Evolutionary conservation across 495 filamentous ascomycete species (phyloP), one percentile per base, ranked within the genome.

Genomic region (Annulohypoxylon maeteangense): DNA sequence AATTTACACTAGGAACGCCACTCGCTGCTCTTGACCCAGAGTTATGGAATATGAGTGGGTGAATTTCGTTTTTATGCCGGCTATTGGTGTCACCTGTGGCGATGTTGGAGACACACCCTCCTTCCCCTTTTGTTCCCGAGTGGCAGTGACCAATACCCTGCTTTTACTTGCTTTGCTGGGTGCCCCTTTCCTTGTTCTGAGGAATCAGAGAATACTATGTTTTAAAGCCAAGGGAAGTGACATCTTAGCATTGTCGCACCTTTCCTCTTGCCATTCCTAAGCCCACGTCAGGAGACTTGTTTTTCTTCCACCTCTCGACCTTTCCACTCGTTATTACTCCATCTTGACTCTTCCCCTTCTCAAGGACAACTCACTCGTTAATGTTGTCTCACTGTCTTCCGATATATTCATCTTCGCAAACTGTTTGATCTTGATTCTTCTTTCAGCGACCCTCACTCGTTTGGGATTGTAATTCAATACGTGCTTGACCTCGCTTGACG

Each of bases 321-420:
- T 38, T 59, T 56, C 55, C 65, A 23, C 67, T 71, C 65, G 50
- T 62, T 69, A 32, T 48, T 63, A 45, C 31, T 51, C 47, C 38
- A 55, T 66, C 45, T 27, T 44, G 31, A 76, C 73, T 75, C 68
- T 51, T 20, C 16, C 20, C 38, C 44, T 36, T 78, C 56, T 75
- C 71, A 66, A 55, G 61, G 65, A 75, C 75, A 77, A 70, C 75
- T 79, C 78, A 78, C 72, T 81, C 79, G 74, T 78, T 83, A 73
- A 75, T 76, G 70, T 69, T 79, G 75, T 47, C 53, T 25, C 38
- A 70, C 76, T 59, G 72, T 78, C 63, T 78, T 77, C 63, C 72
- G 42, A 31, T 72, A 57, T 72, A 74, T 71, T 78, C 75, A 63
- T 78, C 55, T 61, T 55, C 45, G 16, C 34, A 16, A 55, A 32